These are phyloP conservation scores for Zygotorulaspora chibaensis DNA, from an alignment of 805 yeast species.

Conservation along the genomic window DNA sequence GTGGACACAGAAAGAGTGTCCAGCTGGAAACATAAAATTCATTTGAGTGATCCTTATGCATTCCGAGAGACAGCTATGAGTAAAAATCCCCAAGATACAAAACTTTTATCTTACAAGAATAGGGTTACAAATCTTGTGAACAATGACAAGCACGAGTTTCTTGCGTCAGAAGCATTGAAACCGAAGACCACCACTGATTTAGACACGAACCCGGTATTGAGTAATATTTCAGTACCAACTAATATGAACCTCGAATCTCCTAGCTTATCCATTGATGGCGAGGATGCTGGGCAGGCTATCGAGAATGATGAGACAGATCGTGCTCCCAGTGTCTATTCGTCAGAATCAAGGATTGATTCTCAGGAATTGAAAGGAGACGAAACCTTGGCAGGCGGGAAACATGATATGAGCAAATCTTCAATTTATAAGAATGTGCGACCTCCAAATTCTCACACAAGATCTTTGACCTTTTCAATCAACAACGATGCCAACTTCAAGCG, in stretches of 20 bases:
- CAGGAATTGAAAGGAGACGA: neutral
- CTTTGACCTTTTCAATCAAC: constrained; percentile 23
- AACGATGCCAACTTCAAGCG: constrained; percentile 29
- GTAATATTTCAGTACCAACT: constrained; percentile 25
- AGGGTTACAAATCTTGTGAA: neutral
- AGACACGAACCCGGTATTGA: constrained; percentile 31
- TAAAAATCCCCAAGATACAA: neutral
- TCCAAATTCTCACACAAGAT: constrained; percentile 2
- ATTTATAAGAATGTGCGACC: constrained; percentile 2
- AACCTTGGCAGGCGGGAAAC: neutral
- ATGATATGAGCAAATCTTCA: constrained; percentile 2
- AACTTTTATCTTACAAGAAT: neutral
- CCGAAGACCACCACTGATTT: constrained; percentile 31
- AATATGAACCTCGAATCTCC: constrained; percentile 3
- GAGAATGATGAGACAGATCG: constrained; percentile 1
- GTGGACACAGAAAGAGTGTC: no score
- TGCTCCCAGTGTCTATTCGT: neutral
- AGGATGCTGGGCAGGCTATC: neutral
- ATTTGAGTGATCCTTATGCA: neutral
- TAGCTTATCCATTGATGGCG: neutral
- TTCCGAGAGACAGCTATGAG: neutral
- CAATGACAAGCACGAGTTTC: constrained; percentile 21
- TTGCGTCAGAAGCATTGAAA: constrained; percentile 23
- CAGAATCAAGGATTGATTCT: neutral
- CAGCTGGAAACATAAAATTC: neutral